Percentiles rank a stretch among this genome's conserved stretches.
Evolutionary conservation across 768 basidiomycete genomes (phyloP).

Genomic region (Scleroderma bovista): DNA sequence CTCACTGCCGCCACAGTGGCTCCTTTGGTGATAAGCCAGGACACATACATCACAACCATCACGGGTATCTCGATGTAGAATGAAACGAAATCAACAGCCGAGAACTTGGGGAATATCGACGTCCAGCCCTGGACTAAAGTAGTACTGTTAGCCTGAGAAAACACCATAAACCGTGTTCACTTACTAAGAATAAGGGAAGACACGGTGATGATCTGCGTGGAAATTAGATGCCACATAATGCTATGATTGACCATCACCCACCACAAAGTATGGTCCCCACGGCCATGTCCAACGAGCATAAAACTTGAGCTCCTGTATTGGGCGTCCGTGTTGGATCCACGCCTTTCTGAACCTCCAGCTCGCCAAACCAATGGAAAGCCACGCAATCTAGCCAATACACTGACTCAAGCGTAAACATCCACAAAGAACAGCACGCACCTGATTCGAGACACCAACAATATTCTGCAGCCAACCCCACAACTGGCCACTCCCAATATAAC

Average conservation of each 20-base stretch:
- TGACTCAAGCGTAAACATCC: background rate
- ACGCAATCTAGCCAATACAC: constrained; percentile 57
- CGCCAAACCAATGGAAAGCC: constrained; percentile 81
- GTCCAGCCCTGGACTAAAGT: constrained; percentile 85
- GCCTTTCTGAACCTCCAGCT: constrained; percentile 79
- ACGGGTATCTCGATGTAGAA: constrained; percentile 76
- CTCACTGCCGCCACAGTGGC: constrained; percentile 1
- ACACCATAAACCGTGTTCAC: constrained; percentile 8
- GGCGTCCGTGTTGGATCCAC: constrained; percentile 68
- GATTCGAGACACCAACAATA: constrained; percentile 84
- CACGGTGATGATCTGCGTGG: constrained; percentile 45
- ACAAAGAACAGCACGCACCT: constrained; percentile 36
- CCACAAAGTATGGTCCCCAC: constrained; percentile 81
- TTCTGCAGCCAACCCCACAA: constrained; percentile 86
- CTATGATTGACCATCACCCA: constrained; percentile 29
- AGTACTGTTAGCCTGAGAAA: constrained; percentile 1
- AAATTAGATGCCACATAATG: background rate
- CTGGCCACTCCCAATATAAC: constrained; percentile 70
- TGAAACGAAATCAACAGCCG: constrained; percentile 63
- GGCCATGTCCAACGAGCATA: constrained; percentile 74
- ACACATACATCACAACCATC: constrained; percentile 61
- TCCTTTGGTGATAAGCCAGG: constrained; percentile 45
- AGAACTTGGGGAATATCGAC: constrained; percentile 66
- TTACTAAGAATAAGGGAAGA: constrained; percentile 57
- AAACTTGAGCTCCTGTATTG: constrained; percentile 69